Conservation (phyloP, 495 filamentous ascomycete species). For the Mytilinidion resinicola region DNA sequence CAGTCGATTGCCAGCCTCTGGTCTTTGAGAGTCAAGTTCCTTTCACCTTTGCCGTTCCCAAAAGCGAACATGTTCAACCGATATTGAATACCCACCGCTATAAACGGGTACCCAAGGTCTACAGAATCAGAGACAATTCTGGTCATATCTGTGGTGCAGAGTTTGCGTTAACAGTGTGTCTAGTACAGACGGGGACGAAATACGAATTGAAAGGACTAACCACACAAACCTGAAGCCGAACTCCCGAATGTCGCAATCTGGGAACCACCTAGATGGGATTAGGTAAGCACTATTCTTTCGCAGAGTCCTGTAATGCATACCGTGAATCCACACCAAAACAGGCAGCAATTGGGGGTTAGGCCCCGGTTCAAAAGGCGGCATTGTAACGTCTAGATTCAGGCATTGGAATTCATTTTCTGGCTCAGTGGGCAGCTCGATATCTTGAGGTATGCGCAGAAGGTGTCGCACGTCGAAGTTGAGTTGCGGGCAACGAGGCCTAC, state of each 20-base stretch:
- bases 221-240: not conserved
- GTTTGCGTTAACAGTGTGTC: too few relatives aligned
- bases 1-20: not conserved
- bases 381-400: not conserved
- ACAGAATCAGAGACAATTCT: not conserved
- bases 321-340: not conserved
- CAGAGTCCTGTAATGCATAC: not conserved
- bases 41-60: not conserved
- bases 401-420: not conserved
- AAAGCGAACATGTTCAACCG: not conserved
- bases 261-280: not conserved
- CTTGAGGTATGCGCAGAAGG: not conserved
- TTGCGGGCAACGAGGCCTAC: not conserved
- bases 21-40: not conserved
- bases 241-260: constrained; percentile 1
- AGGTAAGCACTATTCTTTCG: not conserved
- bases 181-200: too few relatives aligned
- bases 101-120: not conserved
- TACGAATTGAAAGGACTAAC: not conserved
- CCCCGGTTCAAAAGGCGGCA: not conserved
- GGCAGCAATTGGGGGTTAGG: not conserved
- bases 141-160: not conserved
- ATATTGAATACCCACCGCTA: not conserved
- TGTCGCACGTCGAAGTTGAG: not conserved
- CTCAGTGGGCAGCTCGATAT: not conserved